phyloP scores from a whole-genome alignment of 1,139 yeast genomes.

The Geotrichum candidum region DNA sequence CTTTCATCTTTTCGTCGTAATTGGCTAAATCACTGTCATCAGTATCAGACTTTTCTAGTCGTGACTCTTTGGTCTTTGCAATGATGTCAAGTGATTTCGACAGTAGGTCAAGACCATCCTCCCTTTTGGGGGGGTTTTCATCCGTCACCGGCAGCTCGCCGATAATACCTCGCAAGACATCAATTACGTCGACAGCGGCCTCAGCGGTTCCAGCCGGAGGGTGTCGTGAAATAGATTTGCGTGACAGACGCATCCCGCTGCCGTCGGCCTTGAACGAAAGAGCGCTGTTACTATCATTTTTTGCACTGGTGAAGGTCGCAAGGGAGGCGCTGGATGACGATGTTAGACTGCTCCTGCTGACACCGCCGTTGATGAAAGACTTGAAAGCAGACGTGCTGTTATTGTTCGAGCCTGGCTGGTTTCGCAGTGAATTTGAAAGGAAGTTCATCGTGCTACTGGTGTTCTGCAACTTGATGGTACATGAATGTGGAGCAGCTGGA shows the following conservation, averaged over 20 bases:
- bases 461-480: not conserved
- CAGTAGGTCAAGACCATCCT: not conserved
- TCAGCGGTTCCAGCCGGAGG: constrained; percentile 20
- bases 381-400: not conserved
- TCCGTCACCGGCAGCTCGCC: constrained; percentile 3
- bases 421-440: not conserved
- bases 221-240: constrained; percentile 19
- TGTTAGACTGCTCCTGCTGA: not conserved
- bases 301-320: not conserved
- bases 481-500: not conserved
- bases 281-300: not conserved
- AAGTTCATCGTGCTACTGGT: constrained; percentile 4
- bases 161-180: constrained; percentile 12
- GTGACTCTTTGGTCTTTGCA: not conserved
- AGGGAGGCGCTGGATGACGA: not conserved
- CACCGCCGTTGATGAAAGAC: not conserved
- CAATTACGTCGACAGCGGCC: constrained; percentile 15
- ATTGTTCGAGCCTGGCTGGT: not conserved
- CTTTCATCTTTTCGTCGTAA: constrained; percentile 24
- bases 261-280: not conserved
- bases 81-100: not conserved
- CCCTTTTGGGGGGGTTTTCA: not conserved
- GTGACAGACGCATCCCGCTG: constrained; percentile 6
- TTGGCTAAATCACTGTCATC: constrained; percentile 8
- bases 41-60: not conserved